Conservation (phyloP, 305 asterid species). For the Euphrasia arctica region DNA sequence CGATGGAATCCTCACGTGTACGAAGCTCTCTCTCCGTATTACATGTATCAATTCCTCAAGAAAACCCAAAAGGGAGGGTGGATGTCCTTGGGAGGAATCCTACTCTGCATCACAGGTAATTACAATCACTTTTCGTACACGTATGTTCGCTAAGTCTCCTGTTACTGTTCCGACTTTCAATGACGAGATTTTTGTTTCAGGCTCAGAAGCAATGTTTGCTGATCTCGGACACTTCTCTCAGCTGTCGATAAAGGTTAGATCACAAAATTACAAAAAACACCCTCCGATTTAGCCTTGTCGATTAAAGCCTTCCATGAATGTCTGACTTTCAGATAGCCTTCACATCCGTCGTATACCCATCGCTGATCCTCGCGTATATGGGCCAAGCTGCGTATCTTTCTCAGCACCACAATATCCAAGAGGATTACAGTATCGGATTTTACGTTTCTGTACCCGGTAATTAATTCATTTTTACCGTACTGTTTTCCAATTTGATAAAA, state of each 20-base stretch:
- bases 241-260: constrained; percentile 48
- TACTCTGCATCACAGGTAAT: constrained; percentile 79
- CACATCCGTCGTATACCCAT: constrained; percentile 79
- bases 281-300: background rate
- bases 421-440: constrained; percentile 59
- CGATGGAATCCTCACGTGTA: constrained; percentile 64
- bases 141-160: background rate
- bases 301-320: constrained; percentile 2
- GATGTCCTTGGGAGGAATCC: constrained; percentile 79
- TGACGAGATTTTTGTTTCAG: constrained; percentile 27
- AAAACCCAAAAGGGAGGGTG: constrained; percentile 60
- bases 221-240: constrained; percentile 76
- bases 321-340: constrained; percentile 77
- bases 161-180: background rate
- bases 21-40: constrained; percentile 68
- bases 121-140: background rate
- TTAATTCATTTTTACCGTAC: background rate
- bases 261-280: background rate
- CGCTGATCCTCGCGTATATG: constrained; percentile 85
- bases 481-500: no score
- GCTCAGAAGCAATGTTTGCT: constrained; percentile 80
- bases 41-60: constrained; percentile 55
- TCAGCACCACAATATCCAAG: constrained; percentile 51
- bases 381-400: constrained; percentile 98
- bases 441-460: constrained; percentile 91